Evolutionary conservation across 2,329 filamentous ascomycete species (phyloP).

Genomic region (Penicillium sp.): DNA sequence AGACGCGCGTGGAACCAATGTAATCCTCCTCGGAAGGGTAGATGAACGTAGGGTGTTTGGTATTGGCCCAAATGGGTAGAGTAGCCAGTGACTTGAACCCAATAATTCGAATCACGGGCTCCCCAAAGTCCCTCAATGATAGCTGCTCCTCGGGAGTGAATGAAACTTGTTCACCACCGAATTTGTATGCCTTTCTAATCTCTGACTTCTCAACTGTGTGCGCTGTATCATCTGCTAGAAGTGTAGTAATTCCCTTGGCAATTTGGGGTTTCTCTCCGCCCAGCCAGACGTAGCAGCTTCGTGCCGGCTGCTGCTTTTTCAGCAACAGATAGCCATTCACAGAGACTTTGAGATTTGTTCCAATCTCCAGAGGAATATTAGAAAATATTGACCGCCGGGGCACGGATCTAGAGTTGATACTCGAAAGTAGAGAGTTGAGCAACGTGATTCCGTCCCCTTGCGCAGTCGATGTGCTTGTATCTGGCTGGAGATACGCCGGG

Average conservation of each 20-base stretch:
- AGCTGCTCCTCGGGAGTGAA: conserved; percentile 85
- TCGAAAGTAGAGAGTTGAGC: conserved; percentile 76
- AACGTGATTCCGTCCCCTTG: conserved; percentile 75
- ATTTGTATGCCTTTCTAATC: conserved; percentile 90
- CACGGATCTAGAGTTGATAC: conserved; percentile 86
- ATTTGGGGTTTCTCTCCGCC: conserved; percentile 84
- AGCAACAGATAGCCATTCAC: conserved; percentile 91
- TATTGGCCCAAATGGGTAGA: conserved; percentile 79
- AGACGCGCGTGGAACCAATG: conserved; percentile 88
- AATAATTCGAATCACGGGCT: conserved; percentile 80
- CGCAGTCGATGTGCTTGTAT: conserved; percentile 57
- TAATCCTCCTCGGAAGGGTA: conserved; percentile 90
- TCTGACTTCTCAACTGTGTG: conserved; percentile 76
- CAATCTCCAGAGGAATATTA: conserved; percentile 82
- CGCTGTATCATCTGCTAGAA: conserved; percentile 74
- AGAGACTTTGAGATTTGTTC: conserved; percentile 78
- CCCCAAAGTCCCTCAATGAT: conserved; percentile 73
- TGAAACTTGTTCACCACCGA: conserved; percentile 83
- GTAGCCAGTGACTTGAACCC: conserved; percentile 83
- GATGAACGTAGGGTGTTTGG: conserved; percentile 85
- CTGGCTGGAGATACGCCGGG: conserved; percentile 54
- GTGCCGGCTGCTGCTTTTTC: conserved; percentile 76
- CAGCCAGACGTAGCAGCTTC: conserved; percentile 84
- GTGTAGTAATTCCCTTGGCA: conserved; percentile 69
- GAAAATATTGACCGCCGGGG: conserved; percentile 84